Base-by-base conservation (phyloP, 495 filamentous ascomycete species). In the Podospora anserina region DNA sequence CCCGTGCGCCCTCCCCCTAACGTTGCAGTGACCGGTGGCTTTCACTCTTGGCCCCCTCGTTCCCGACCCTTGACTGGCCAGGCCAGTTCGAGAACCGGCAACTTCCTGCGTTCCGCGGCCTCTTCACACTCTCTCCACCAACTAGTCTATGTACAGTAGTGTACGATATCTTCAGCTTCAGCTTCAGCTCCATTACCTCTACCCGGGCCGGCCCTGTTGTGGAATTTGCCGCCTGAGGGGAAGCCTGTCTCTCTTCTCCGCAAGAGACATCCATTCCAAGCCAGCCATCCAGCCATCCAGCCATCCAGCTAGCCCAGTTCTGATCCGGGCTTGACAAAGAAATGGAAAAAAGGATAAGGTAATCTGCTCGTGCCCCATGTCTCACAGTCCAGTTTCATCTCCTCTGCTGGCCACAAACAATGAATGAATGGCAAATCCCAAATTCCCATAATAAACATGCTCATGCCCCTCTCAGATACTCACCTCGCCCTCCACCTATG, bases 1-100 rank as follows among this genome's bases (percentile, higher is more conserved):
- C 59, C 66, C 63, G 69, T 71, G 69, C 30, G 30, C 69, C 32
- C n/a, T 7, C 62, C 7, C 39, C 39, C 39, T 49, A 49, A 49
- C 39, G 39, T 49, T 49, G 39, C 39, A 49, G 39, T 49, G 39
- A 49, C 39, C 4, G 23, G 20, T 53, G 66, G 66, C 7, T 3
- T 26, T 27, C n/a, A 4, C 39, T 49, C 61, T 68, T 68, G 54
- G 66, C 18, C 9, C 9, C 1, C 39, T 49, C 15, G 39, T 11
- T 16, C 39, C 39, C 39, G 39, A 16, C 13, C 39, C 39, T 49
- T 49, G 6, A 49, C 39, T 49, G 39, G 39, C 39, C 39, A 49
- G 39, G 39, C 6, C 39, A 49, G 13, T 49, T 49, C 39, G 15
- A 49, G 39, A 49, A 49, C 39, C 39, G 39, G 39, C 39, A 49